Conservation (phyloP, 352 stramenopile species). For the Pythium aphanidermatum region DNA sequence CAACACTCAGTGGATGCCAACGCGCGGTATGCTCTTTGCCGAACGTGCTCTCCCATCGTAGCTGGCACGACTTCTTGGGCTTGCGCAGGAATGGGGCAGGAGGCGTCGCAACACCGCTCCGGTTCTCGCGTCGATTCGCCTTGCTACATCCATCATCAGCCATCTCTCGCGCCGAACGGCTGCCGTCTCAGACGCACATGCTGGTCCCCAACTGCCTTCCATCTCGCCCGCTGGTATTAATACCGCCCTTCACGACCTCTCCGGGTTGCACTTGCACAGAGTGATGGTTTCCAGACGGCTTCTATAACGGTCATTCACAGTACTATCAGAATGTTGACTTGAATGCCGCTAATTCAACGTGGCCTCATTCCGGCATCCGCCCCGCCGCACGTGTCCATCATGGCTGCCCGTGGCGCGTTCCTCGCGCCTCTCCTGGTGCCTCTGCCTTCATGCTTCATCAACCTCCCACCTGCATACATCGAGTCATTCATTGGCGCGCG, state of each 20-base stretch:
- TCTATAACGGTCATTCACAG: too few relatives aligned
- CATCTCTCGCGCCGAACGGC: too few relatives aligned
- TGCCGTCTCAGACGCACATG: too few relatives aligned
- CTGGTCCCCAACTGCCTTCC: too few relatives aligned
- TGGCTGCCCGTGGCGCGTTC: constrained; percentile 47
- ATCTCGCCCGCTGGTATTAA: too few relatives aligned
- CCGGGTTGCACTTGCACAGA: too few relatives aligned
- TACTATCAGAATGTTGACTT: constrained; percentile 11
- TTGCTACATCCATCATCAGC: too few relatives aligned
- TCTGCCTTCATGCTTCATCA: constrained; percentile 65
- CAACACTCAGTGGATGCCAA: constrained; percentile 28
- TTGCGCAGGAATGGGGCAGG: constrained; percentile 16
- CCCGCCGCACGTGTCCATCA: neutral
- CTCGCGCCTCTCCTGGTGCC: constrained; percentile 56
- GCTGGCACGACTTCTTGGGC: constrained; percentile 34
- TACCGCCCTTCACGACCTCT: too few relatives aligned
- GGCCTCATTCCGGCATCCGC: neutral
- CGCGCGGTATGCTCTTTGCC: constrained; percentile 21
- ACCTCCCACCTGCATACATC: constrained; percentile 58
- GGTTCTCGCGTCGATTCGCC: too few relatives aligned
- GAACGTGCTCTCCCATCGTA: constrained; percentile 40
- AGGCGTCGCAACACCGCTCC: too few relatives aligned
- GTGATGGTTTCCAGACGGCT: too few relatives aligned
- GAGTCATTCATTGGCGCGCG: constrained; percentile 39
- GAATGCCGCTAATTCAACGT: constrained; percentile 7